phyloP scores from a whole-genome alignment of 306 rosid species.

The Citrullus mucosospermus region DNA sequence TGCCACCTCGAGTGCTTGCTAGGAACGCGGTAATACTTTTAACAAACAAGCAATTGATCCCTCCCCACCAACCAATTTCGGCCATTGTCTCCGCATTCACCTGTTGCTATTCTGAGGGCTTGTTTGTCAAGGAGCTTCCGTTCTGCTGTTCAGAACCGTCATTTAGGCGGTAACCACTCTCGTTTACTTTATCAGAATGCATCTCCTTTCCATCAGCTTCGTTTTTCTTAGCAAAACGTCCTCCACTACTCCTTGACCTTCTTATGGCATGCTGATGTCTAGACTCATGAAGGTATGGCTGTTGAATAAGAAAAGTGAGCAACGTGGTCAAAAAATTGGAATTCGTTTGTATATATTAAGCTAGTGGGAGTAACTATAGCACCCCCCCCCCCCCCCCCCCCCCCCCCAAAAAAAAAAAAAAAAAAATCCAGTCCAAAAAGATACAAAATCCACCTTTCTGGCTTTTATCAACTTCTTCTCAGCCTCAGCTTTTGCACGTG shows the following conservation, averaged over 20 bases:
- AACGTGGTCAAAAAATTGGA: background rate
- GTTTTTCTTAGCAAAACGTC: slow-evolving; percentile 82
- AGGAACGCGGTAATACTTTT: slow-evolving; percentile 13
- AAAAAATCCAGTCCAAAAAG: background rate
- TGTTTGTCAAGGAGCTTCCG: slow-evolving; percentile 40
- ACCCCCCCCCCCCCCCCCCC: no score
- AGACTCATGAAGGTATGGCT: slow-evolving; percentile 98
- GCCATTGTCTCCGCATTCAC: slow-evolving; percentile 23
- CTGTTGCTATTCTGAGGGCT: slow-evolving; percentile 48
- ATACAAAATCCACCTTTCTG: slow-evolving; percentile 53
- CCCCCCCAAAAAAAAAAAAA: background rate
- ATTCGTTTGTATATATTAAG: background rate
- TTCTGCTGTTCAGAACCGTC: slow-evolving; percentile 52
- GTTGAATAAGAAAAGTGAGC: slow-evolving; percentile 12
- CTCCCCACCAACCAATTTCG: slow-evolving; percentile 5
- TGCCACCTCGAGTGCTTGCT: slow-evolving; percentile 63
- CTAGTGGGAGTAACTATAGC: background rate
- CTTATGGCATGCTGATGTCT: slow-evolving; percentile 95
- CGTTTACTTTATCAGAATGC: slow-evolving; percentile 34
- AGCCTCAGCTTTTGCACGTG: slow-evolving; percentile 96
- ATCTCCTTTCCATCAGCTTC: slow-evolving; percentile 26
- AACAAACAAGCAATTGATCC: slow-evolving; percentile 19
- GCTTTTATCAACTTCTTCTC: slow-evolving; percentile 82
- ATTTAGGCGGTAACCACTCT: slow-evolving; percentile 24
- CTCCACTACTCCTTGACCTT: slow-evolving; percentile 82